phyloP scores from a whole-genome alignment of 257 asterid genomes.

The Misopates orontium region DNA sequence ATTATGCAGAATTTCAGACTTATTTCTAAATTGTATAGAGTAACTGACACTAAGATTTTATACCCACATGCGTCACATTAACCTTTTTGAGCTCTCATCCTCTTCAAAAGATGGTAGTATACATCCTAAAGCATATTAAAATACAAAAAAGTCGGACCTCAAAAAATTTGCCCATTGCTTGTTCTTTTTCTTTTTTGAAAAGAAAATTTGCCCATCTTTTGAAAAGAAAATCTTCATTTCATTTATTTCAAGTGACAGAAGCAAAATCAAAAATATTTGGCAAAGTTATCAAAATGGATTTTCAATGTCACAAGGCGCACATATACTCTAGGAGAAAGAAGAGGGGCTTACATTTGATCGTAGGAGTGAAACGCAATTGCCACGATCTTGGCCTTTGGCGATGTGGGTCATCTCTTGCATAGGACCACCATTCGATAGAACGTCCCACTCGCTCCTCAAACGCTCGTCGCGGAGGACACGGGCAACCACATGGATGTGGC shows the following conservation, averaged over 20 bases:
- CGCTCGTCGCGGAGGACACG: conserved; percentile 71
- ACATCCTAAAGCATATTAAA: background rate
- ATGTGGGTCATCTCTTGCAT: conserved; percentile 95
- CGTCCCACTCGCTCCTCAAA: conserved; percentile 89
- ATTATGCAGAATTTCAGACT: conserved; percentile 24
- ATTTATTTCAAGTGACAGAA: too few species aligned
- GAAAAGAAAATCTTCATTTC: too few species aligned
- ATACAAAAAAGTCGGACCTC: background rate
- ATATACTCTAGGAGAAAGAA: too few species aligned
- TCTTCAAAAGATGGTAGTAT: background rate
- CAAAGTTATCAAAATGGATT: too few species aligned
- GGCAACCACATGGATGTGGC: conserved; percentile 95
- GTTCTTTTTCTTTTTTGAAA: too few species aligned
- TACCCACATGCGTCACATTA: conserved; percentile 25
- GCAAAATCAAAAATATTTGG: too few species aligned
- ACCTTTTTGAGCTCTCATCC: background rate
- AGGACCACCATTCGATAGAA: conserved; percentile 88
- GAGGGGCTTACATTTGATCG: conserved; percentile 61
- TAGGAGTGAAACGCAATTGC: conserved; percentile 88
- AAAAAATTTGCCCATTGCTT: background rate
- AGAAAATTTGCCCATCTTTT: too few species aligned
- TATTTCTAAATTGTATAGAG: background rate
- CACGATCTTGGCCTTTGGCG: conserved; percentile 87
- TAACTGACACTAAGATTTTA: conserved; percentile 6
- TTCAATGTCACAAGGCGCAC: too few species aligned